A percentile compares a stretch with the other conserved stretches of the same genome.
These are phyloP conservation scores for Penicillium glabrum DNA, from an alignment of 2,329 filamentous ascomycete genomes.

Conservation along the genomic window DNA sequence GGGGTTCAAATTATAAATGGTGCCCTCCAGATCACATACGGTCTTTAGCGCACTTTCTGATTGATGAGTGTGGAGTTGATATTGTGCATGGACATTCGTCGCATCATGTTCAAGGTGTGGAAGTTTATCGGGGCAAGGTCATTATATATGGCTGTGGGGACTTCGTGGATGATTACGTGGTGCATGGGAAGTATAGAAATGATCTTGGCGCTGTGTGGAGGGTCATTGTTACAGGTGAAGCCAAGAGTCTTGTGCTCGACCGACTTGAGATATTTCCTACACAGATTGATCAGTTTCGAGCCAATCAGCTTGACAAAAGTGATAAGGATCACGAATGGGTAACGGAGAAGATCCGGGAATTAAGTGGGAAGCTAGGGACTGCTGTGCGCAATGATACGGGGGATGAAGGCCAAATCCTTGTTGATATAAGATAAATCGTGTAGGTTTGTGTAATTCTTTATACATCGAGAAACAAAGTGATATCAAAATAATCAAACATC, in stretches of 20 bases:
- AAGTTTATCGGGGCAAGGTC: conserved; percentile 35
- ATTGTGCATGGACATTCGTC: conserved; percentile 44
- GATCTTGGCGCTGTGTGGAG: conserved; percentile 43
- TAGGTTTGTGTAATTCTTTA: background rate
- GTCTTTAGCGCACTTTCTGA: conserved; percentile 38
- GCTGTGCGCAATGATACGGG: conserved; percentile 21
- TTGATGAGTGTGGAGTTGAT: conserved; percentile 44
- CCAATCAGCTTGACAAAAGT: conserved; percentile 25
- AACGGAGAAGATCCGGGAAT: conserved; percentile 22
- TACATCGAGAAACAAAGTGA: background rate
- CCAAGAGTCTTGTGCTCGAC: conserved; percentile 18
- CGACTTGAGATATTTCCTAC: conserved; percentile 40
- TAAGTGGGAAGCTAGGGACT: conserved; percentile 33
- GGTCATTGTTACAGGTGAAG: conserved; percentile 26
- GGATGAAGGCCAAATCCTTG: conserved; percentile 32
- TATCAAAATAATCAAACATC: background rate
- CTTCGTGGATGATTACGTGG: conserved; percentile 45
- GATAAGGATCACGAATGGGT: conserved; percentile 38
- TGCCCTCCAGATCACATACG: conserved; percentile 31
- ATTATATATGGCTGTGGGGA: conserved; percentile 45
- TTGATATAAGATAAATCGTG: conserved; percentile 16
- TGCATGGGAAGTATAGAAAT: conserved; percentile 37
- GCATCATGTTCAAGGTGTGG: conserved; percentile 44
- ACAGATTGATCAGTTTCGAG: conserved; percentile 33
- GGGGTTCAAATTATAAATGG: conserved; percentile 45